Percentiles rank a stretch among this genome's conserved stretches.
Evolutionary conservation across 73 alveolate genomes (phyloP).

Genomic region (Urostyla sp.): DNA sequence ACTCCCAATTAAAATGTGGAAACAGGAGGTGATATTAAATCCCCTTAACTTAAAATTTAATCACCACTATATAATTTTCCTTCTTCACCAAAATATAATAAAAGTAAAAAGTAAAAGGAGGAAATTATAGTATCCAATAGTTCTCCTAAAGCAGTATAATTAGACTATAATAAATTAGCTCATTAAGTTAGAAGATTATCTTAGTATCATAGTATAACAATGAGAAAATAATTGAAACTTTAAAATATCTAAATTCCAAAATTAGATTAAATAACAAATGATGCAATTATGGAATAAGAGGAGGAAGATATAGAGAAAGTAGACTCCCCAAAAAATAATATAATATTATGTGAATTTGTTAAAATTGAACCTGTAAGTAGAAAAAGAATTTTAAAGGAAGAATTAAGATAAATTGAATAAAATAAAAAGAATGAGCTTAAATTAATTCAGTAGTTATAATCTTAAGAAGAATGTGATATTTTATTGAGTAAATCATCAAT

Average conservation of each 20-base stretch:
- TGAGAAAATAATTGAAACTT: not conserved
- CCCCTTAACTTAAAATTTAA: too few relatives aligned
- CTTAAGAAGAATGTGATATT: not conserved
- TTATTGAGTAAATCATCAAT: not conserved
- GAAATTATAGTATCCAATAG: too few relatives aligned
- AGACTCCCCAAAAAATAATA: not conserved
- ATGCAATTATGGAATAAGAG: slow-evolving; percentile 27
- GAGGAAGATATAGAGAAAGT: slow-evolving; percentile 8
- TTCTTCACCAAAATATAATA: not conserved
- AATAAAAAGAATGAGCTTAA: not conserved
- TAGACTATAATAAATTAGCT: slow-evolving; percentile 37
- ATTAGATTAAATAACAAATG: not conserved
- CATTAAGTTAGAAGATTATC: slow-evolving; percentile 39
- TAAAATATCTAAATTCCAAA: not conserved
- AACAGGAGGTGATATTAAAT: not conserved
- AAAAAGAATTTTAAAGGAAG: not conserved
- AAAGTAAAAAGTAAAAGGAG: not conserved
- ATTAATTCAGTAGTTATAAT: not conserved
- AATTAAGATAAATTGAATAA: not conserved
- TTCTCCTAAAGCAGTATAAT: not conserved
- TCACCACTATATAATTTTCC: not conserved
- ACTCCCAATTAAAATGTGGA: not conserved
- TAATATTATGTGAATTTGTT: not conserved
- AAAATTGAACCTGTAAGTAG: slow-evolving; percentile 26
- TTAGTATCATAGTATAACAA: not conserved